Conservation (phyloP, 176 grass and related monocot genomes). For the Ensete ventricosum region DNA sequence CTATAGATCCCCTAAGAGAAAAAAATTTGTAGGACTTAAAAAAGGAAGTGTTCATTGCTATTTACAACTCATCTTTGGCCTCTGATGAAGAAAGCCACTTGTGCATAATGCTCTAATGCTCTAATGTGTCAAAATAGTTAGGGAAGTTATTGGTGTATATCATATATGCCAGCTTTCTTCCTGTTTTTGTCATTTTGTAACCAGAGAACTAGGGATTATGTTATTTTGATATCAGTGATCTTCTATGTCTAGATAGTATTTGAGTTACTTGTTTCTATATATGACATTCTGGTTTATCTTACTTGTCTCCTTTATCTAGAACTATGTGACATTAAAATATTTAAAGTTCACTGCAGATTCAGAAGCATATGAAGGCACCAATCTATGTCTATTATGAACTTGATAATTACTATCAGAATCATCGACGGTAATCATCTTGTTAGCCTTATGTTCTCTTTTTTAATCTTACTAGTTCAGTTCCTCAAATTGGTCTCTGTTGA, state of each 20-base stretch:
- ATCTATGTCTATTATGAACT: constrained; percentile 96
- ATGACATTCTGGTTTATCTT: not conserved
- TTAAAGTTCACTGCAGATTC: constrained; percentile 39
- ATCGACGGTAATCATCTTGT: constrained; percentile 49
- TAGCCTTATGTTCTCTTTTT: not conserved
- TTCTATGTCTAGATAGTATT: not conserved
- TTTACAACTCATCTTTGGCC: no score
- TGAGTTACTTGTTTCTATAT: not conserved
- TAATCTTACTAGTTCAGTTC: not conserved
- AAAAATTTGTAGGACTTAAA: no score
- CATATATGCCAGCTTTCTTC: not conserved
- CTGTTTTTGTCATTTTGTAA: not conserved
- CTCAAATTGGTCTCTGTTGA: not conserved
- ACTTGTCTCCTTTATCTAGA: not conserved
- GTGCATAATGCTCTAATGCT: no score
- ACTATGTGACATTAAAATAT: not conserved
- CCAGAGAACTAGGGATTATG: not conserved
- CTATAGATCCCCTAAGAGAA: no score
- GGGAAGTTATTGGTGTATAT: no score
- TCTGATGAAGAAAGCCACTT: no score
- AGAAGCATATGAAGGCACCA: constrained; percentile 71
- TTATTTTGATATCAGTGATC: not conserved
- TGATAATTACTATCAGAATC: constrained; percentile 91
- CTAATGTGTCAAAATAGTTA: no score
- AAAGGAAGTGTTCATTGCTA: no score